Evolutionary conservation across 169 alveolate genomes (phyloP).

Genomic region (Plasmodium blacklocki): DNA sequence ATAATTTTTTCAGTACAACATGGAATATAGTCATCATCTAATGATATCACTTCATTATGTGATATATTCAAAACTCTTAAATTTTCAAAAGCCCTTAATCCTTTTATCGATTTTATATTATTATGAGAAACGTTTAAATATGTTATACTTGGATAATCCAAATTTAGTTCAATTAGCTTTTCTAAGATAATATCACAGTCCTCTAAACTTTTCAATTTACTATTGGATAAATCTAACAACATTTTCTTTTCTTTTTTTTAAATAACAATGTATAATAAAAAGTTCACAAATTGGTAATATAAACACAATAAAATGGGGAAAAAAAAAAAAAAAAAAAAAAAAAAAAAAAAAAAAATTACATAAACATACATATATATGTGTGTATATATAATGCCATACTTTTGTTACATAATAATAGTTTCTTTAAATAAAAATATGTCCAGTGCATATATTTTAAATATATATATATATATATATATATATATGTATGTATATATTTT

Average conservation of each 20-base stretch:
- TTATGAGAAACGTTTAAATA: constrained; percentile 59
- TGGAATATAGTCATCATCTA: constrained; percentile 65
- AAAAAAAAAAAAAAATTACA: not conserved
- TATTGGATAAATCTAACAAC: constrained; percentile 57
- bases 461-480: too few species aligned
- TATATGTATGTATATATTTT: too few species aligned
- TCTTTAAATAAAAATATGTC: too few species aligned
- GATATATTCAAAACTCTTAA: constrained; percentile 35
- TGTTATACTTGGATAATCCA: constrained; percentile 56
- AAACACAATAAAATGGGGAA: not conserved
- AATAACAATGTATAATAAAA: too few species aligned
- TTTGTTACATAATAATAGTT: too few species aligned
- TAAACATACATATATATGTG: not conserved
- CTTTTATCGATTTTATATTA: constrained; percentile 23
- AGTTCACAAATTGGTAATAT: not conserved
- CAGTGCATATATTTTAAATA: too few species aligned
- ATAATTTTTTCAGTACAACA: constrained; percentile 38
- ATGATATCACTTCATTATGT: constrained; percentile 18
- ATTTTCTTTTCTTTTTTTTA: constrained; percentile 1
- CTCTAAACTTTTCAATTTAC: constrained; percentile 47
- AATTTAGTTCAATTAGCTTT: constrained; percentile 39
- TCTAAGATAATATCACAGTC: constrained; percentile 56
- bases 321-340: not conserved
- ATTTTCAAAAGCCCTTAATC: constrained; percentile 55
- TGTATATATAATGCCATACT: too few species aligned